Evolutionary conservation across 2,329 filamentous ascomycete species (phyloP).

Genomic region (Fusarium globosum): DNA sequence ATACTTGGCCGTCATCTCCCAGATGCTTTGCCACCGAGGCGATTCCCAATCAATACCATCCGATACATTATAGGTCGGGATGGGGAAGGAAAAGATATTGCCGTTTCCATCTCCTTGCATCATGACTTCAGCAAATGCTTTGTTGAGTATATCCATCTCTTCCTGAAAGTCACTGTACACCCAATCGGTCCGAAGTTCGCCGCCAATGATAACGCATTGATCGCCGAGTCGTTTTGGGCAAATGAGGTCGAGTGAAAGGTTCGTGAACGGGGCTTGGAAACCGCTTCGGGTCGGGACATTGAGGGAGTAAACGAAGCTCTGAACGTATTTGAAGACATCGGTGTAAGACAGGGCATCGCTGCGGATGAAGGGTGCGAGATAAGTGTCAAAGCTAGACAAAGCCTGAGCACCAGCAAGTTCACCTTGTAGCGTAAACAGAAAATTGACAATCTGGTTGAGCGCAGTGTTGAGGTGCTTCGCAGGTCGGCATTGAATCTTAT

Average conservation of each 20-base stretch:
- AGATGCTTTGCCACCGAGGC: slow-evolving; percentile 37
- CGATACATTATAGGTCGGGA: slow-evolving; percentile 39
- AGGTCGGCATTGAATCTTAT: slow-evolving; percentile 42
- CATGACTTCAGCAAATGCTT: slow-evolving; percentile 42
- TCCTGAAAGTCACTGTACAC: slow-evolving; percentile 39
- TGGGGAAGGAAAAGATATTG: slow-evolving; percentile 42
- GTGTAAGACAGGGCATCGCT: slow-evolving; percentile 30
- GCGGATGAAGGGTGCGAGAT: slow-evolving; percentile 38
- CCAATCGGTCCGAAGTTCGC: slow-evolving; percentile 30
- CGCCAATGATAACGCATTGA: slow-evolving; percentile 37
- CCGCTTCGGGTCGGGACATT: slow-evolving; percentile 42
- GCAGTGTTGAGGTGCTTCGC: slow-evolving; percentile 41
- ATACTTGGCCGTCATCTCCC: slow-evolving; percentile 44
- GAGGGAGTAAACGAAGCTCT: slow-evolving; percentile 44
- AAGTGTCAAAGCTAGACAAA: slow-evolving; percentile 39
- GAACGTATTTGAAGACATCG: slow-evolving; percentile 40
- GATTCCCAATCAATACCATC: slow-evolving; percentile 43
- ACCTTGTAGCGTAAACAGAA: slow-evolving; percentile 39
- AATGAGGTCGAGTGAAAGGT: slow-evolving; percentile 37
- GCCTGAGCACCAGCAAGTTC: slow-evolving; percentile 41
- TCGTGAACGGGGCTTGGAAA: slow-evolving; percentile 42
- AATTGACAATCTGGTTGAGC: slow-evolving; percentile 43
- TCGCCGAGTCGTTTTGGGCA: slow-evolving; percentile 30
- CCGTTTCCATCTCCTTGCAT: slow-evolving; percentile 42
- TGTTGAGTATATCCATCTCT: slow-evolving; percentile 43